Evolutionary conservation across 805 yeast genomes (phyloP).

Genomic region (Hanseniaspora clermontiae): DNA sequence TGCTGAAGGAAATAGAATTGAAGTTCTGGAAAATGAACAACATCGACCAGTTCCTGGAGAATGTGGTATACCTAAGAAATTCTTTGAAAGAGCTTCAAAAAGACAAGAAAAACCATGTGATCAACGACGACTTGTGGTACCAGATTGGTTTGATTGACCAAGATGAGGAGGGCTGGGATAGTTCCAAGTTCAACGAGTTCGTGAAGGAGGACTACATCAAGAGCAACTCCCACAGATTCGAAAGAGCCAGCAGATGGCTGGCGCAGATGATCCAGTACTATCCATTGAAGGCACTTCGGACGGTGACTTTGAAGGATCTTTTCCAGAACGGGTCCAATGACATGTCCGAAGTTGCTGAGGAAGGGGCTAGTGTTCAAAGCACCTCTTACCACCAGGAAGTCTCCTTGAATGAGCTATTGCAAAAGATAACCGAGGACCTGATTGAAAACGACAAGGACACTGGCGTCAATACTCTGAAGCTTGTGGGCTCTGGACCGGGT

Average conservation of each 20-base stretch:
- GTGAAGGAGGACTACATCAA: slow-evolving; percentile 37
- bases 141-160: slow-evolving; percentile 29
- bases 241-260: slow-evolving; percentile 65
- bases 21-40: slow-evolving; percentile 45
- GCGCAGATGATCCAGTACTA: slow-evolving; percentile 84
- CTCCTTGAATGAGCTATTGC: neutral
- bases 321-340: slow-evolving; percentile 11
- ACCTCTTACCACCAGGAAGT: neutral
- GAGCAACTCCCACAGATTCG: slow-evolving; percentile 40
- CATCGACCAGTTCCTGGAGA: slow-evolving; percentile 54
- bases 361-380: neutral
- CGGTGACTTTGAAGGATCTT: slow-evolving; percentile 38
- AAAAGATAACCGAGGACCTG: neutral
- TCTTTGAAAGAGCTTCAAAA: slow-evolving; percentile 28
- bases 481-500: slow-evolving; percentile 96
- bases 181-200: slow-evolving; percentile 45
- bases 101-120: neutral
- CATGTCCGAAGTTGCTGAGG: slow-evolving; percentile 13
- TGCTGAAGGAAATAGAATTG: slow-evolving; percentile 59
- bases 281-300: slow-evolving; percentile 56
- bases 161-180: slow-evolving; percentile 60
- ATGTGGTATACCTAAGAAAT: slow-evolving; percentile 54
- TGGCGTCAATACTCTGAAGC: slow-evolving; percentile 38
- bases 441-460: neutral
- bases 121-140: slow-evolving; percentile 6